These are phyloP conservation scores for Carex arenaria DNA, from an alignment of 202 grass and related monocot species.

Conservation along the genomic window DNA sequence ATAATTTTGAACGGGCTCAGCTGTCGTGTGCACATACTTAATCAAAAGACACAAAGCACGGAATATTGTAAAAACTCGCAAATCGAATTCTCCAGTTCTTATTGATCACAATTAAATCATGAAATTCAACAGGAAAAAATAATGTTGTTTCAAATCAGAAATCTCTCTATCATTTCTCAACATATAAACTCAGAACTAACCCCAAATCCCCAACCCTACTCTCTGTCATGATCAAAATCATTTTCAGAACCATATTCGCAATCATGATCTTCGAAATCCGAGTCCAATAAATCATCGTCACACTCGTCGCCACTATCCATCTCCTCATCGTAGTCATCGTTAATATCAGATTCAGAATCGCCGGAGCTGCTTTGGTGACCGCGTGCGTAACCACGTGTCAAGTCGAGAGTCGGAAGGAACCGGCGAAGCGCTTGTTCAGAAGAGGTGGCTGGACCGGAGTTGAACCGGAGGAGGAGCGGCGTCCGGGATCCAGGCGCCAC, in stretches of 20 bases:
- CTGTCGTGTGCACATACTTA: too few relatives aligned
- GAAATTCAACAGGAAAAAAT: neutral
- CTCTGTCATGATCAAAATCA: neutral
- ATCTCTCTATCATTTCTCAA: neutral
- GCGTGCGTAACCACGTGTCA: constrained; percentile 1
- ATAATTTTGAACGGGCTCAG: too few relatives aligned
- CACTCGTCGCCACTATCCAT: neutral
- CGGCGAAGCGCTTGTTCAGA: neutral
- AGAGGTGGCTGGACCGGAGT: neutral
- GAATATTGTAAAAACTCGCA: neutral
- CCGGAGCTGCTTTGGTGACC: neutral
- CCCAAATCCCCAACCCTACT: neutral
- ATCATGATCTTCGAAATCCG: neutral
- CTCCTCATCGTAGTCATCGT: neutral
- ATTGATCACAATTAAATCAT: neutral
- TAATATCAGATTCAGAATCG: neutral
- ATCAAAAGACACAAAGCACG: too few relatives aligned
- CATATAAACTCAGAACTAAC: neutral
- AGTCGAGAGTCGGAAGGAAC: neutral
- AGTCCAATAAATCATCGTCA: neutral
- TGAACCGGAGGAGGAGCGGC: neutral
- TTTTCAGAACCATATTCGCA: too few relatives aligned
- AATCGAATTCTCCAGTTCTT: neutral
- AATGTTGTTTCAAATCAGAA: neutral
- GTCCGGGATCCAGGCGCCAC: neutral